phyloP scores from a whole-genome alignment of 2,329 filamentous ascomycete species.

The Fusarium longipes region DNA sequence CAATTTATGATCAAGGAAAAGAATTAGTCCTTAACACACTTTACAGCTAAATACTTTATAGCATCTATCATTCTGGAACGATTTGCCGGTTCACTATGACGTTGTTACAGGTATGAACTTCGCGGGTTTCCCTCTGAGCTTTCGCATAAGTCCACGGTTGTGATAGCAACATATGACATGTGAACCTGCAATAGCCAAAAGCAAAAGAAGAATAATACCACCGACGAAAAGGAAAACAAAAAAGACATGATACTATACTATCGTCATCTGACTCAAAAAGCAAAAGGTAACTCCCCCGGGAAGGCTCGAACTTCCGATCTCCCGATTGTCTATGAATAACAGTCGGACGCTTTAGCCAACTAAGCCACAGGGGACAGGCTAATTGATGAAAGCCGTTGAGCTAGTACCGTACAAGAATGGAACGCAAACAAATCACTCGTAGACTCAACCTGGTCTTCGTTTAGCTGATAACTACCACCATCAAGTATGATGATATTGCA shows the following conservation, averaged over 20 bases:
- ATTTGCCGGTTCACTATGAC: too few species aligned
- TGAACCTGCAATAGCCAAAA: background rate
- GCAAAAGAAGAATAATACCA: background rate
- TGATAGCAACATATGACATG: too few species aligned
- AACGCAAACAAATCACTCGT: accelerated
- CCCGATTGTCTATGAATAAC: constrained; percentile 45
- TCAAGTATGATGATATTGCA: too few species aligned
- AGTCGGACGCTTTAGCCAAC: constrained; percentile 45
- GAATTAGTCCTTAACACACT: too few species aligned
- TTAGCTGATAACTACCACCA: too few species aligned
- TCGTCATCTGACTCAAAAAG: accelerated
- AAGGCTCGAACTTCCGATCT: constrained; percentile 49
- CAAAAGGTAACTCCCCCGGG: constrained; percentile 41
- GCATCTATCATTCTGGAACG: too few species aligned
- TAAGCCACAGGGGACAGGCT: constrained; percentile 42
- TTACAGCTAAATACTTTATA: background rate
- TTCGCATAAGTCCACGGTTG: too few species aligned
- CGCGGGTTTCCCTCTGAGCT: too few species aligned
- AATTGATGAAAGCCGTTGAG: accelerated
- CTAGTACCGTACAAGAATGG: accelerated
- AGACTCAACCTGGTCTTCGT: background rate
- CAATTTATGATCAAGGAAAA: too few species aligned
- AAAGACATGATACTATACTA: too few species aligned
- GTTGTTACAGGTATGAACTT: too few species aligned
- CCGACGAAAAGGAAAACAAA: too few species aligned